phyloP scores from a whole-genome alignment of 129 eudicot species.

The carrot (Daucus carota) region DNA sequence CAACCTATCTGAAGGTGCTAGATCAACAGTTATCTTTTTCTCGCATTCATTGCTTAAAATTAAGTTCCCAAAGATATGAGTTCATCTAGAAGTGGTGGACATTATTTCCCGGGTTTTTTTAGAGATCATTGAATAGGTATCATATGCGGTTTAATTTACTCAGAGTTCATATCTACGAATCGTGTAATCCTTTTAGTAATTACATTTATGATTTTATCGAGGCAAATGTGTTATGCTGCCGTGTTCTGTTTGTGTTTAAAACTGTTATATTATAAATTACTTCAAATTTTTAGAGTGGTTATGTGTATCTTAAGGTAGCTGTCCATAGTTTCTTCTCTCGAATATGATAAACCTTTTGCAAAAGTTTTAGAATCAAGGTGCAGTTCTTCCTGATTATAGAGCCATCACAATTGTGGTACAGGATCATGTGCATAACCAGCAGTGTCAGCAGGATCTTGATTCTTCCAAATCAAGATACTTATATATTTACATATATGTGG shows the following conservation, averaged over 20 bases:
- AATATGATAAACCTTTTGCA: too few relatives aligned
- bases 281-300: background rate
- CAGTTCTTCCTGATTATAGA: background rate
- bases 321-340: too few relatives aligned
- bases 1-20: background rate
- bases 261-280: too few relatives aligned
- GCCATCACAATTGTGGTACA: background rate
- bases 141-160: too few relatives aligned
- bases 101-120: too few relatives aligned
- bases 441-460: background rate
- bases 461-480: background rate
- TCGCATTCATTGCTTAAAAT: background rate
- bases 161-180: background rate
- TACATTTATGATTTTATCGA: too few relatives aligned
- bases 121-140: too few relatives aligned
- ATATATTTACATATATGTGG: background rate
- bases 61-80: background rate
- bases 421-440: background rate
- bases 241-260: background rate
- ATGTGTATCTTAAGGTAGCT: background rate
- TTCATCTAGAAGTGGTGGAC: background rate
- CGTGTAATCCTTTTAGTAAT: background rate
- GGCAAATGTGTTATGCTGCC: background rate
- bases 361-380: background rate
- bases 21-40: background rate